Evolutionary conservation across 2,329 filamentous ascomycete species (phyloP), one percentile per base, ranked within the genome.

Genomic region (Hypoxylon sp.): DNA sequence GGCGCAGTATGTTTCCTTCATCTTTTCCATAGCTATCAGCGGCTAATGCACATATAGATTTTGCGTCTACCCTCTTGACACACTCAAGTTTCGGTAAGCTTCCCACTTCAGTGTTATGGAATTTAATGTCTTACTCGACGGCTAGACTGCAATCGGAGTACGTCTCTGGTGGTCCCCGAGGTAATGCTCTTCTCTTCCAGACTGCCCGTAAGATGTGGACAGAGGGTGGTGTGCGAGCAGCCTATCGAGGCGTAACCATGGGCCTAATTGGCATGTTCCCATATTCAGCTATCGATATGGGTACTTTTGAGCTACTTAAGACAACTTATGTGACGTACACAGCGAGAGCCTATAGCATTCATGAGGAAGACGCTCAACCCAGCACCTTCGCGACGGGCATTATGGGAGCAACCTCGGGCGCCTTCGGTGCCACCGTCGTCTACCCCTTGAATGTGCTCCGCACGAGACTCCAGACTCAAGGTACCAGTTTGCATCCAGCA

Each of bases 231-330:
- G 72, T 94, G 28, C 84, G 87, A 32, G 86, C 92, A 5, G 95
- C 94, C 69, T 99, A 98, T 79, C 93, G 95, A 59, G 96, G 96
- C 43, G 86, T 99, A 34, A 94, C 94, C 0, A 96, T 98, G 88
- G 96, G 96, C 14, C 86, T 99, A 3, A 82, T 98, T 55, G 96
- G 96, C 78, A 98, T 98, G 90, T 99, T 99, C 75, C 96, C 96
- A 0, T 99, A 98, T 79, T 95, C 94, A 45, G 96, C 96, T 53
- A 97, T 99, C 76, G 96, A 99, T 77, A 91, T 99, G 75, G 93
- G 93, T 71, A 97, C 93, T 0, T 99, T 98, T 76, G 96, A 99
- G 81, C 89, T 96, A 66, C 86, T 98, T 68, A 99, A 99, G 81
- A 89, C 87, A 51, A 85, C 85, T 6, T 89, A 97, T 70, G 87